Conservation (phyloP, 768 basidiomycete species). For the Phlebiopsis flavidoalba region DNA sequence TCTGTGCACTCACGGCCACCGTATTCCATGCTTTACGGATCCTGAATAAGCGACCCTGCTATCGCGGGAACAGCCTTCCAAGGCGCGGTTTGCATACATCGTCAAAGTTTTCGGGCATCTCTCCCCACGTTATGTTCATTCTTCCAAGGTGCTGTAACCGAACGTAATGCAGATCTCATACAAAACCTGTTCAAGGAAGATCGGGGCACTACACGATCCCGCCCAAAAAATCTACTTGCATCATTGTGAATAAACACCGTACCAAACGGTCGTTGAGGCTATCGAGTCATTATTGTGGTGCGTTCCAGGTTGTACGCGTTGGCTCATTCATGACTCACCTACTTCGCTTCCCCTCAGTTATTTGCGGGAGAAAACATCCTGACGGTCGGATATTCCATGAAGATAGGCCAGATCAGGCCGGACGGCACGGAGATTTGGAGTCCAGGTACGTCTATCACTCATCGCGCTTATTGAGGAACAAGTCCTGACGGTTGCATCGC, state of each 20-base stretch:
- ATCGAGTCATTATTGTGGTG: constrained; percentile 72
- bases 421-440: constrained; percentile 48
- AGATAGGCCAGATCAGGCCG: constrained; percentile 44
- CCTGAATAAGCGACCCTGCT: neutral
- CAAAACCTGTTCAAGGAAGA: constrained; percentile 9
- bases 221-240: constrained; percentile 59
- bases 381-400: constrained; percentile 28
- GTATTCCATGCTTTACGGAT: neutral
- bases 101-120: neutral
- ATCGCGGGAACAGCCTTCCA: neutral
- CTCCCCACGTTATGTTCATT: neutral
- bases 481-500: neutral
- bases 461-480: too few relatives aligned
- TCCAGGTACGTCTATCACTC: constrained; percentile 37
- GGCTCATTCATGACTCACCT: neutral
- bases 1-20: neutral
- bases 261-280: constrained; percentile 71
- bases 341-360: constrained; percentile 16
- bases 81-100: neutral
- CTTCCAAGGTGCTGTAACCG: neutral
- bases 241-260: constrained; percentile 78
- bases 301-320: constrained; percentile 18
- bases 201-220: constrained; percentile 22
- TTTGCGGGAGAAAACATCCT: constrained; percentile 25
- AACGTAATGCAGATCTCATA: neutral